These are phyloP conservation scores for Hibiscus tridactylites DNA, from an alignment of 345 rosid species.

Conservation along the genomic window DNA sequence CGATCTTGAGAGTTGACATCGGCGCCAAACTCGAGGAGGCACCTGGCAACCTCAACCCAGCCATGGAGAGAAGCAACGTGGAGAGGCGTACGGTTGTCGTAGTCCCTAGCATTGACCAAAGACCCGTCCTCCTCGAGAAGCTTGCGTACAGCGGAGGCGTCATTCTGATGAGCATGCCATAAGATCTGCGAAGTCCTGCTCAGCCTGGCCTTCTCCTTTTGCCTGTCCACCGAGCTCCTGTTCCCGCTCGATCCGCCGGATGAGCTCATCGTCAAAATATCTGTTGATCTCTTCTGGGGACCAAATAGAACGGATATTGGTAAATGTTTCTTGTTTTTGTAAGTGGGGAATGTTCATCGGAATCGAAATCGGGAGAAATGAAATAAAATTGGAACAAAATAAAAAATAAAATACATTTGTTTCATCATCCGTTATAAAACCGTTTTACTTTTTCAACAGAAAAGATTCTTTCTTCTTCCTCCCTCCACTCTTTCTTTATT, in stretches of 20 bases:
- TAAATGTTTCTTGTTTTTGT: neutral
- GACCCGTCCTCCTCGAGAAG: conserved; percentile 84
- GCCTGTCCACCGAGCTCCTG: conserved; percentile 38
- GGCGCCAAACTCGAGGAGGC: conserved; percentile 80
- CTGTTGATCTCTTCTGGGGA: too few relatives aligned
- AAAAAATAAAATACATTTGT: neutral
- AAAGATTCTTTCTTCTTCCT: neutral
- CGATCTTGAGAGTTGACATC: conserved; percentile 99
- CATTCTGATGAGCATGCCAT: conserved; percentile 99
- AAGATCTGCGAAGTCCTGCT: conserved; percentile 93
- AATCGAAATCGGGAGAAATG: too few relatives aligned
- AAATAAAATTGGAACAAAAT: neutral
- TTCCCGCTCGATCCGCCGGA: conserved; percentile 29
- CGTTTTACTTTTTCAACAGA: neutral
- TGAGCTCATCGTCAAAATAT: conserved; percentile 30
- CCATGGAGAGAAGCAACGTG: conserved; percentile 98
- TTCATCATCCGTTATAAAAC: neutral
- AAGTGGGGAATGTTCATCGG: too few relatives aligned
- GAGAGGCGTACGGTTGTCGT: conserved; percentile 84
- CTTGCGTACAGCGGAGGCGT: conserved; percentile 69
- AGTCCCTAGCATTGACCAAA: conserved; percentile 85
- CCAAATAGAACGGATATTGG: too few relatives aligned
- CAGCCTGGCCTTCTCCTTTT: conserved; percentile 94
- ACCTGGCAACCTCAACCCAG: conserved; percentile 81
- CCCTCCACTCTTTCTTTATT: neutral